These are phyloP conservation scores for Ilyonectria sp. DNA, from an alignment of 2,329 filamentous ascomycete species.

Conservation along the genomic window DNA sequence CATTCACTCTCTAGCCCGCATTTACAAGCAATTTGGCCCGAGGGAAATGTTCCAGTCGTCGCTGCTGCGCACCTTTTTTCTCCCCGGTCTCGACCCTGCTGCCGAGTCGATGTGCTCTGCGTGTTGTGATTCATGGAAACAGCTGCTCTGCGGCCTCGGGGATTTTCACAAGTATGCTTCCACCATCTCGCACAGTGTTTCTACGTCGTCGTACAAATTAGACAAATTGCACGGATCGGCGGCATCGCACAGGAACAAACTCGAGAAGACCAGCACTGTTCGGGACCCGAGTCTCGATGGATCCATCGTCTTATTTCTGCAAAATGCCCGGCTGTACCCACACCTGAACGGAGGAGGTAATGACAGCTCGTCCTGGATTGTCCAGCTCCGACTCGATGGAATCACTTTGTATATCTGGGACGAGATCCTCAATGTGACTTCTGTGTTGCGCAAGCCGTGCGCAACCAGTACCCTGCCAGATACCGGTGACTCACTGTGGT, in stretches of 20 bases:
- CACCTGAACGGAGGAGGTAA: slow-evolving; percentile 1
- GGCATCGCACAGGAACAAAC: not conserved
- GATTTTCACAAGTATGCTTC: not conserved
- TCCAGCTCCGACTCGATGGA: not conserved
- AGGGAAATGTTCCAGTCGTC: not conserved
- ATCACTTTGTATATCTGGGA: slow-evolving; percentile 2
- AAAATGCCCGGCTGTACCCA: slow-evolving; percentile 4
- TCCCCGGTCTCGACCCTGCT: not conserved
- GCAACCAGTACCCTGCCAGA: slow-evolving; percentile 1
- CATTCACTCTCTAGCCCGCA: not conserved
- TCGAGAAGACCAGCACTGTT: not conserved
- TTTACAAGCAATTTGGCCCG: not conserved
- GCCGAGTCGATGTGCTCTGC: not conserved
- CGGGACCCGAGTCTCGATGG: not conserved
- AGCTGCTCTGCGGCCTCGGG: no score
- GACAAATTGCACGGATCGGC: slow-evolving; percentile 1
- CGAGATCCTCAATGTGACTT: slow-evolving; percentile 4
- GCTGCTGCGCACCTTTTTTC: not conserved
- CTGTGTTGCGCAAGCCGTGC: slow-evolving; percentile 3
- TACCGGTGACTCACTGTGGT: not conserved
- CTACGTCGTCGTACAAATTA: slow-evolving; percentile 1
- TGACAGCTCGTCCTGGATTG: slow-evolving; percentile 3
- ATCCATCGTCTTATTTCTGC: not conserved
- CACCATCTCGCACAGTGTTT: slow-evolving; percentile 4
- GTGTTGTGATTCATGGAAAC: no score